Base-by-base conservation (phyloP, 2,329 filamentous ascomycete genomes). In the Truncatella angustata region DNA sequence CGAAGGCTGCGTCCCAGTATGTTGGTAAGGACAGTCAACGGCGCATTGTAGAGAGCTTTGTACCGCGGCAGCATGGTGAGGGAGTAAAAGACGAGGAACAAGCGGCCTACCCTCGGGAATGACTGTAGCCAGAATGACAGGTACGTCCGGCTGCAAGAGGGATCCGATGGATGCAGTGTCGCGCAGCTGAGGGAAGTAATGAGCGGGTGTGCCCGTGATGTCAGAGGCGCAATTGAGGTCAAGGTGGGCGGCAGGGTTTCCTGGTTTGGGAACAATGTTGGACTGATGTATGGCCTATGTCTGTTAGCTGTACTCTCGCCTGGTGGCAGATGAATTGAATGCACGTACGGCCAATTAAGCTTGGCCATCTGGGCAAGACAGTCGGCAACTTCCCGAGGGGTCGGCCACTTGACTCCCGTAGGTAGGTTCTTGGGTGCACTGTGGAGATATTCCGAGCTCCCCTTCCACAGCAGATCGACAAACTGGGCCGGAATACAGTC, bases 131-230 rank as follows among this genome's bases (percentile, higher is more conserved):
- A 93, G 71, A 94, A 95, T 55, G 90, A 89, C 42, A 97, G 74
- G 67, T 92, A 95, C 3, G 90, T 95, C 26, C 90, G 88, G 34
- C 87, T 80, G 69, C 93, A 99, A 16, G 90, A 96, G 1, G 93
- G 92, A 62, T 96, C 90, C 16, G 82, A 78, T 0, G 93, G 92
- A 66, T 99, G 93, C 2, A 97, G 82, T 2, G 93, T 80, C 1
- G 93, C 93, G 71, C 94, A 99, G 39, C 91, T 93, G 18, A 97
- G 82, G 23, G 86, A 87, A 9, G 82, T 86, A 67, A 96, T 93
- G 37, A 91, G 84, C 1, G 93, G 93, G 64, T 97, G 93, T 0
- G 93, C 93, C 24, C 88, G 82, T 1, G 88, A 86, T 1, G 90
- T 91, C 50, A 97, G 83, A 1, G 91, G 89, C 0, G 86, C 79